Conservation (phyloP, 2,329 filamentous ascomycete species). For the Chrysoporthe puriensis region DNA sequence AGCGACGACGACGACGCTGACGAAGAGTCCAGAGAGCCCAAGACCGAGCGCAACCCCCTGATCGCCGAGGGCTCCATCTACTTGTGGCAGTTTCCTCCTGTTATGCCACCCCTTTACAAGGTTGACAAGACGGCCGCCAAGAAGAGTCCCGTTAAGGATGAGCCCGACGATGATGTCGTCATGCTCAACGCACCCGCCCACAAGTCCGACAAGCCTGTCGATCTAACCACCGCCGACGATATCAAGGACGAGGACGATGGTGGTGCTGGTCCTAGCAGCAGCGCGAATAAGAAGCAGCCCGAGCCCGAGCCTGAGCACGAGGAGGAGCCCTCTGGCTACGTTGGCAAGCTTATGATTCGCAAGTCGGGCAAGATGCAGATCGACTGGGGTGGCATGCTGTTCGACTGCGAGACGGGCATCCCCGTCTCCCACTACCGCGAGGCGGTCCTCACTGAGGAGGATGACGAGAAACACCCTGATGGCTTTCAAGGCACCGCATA, state of each 20-base stretch:
- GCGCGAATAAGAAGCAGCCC: conserved; percentile 38
- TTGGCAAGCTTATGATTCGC: conserved; percentile 63
- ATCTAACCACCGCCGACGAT: conserved; percentile 45
- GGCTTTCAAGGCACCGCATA: conserved; percentile 55
- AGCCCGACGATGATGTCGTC: conserved; percentile 43
- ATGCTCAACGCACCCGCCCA: conserved; percentile 42
- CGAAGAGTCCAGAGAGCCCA: conserved; percentile 18
- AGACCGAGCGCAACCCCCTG: conserved; percentile 30
- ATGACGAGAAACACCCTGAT: conserved; percentile 53
- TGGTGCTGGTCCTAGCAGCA: conserved; percentile 36
- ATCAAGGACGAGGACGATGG: conserved; percentile 33
- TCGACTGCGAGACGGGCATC: conserved; percentile 58
- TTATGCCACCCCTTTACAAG: conserved; percentile 59
- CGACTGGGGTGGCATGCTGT: conserved; percentile 62
- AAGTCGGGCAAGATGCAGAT: conserved; percentile 66
- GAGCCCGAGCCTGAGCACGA: conserved; percentile 5
- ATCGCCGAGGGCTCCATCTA: conserved; percentile 59
- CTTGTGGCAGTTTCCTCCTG: conserved; percentile 67
- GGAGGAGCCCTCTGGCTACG: conserved; percentile 54
- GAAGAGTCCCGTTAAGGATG: conserved; percentile 44
- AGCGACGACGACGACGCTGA: conserved; percentile 28
- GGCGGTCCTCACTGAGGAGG: conserved; percentile 62
- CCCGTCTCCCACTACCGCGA: conserved; percentile 58
- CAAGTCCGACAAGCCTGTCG: conserved; percentile 39
- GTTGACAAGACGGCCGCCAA: conserved; percentile 24